Percentiles rank a stretch among this genome's conserved stretches.
Evolutionary conservation across 2,329 filamentous ascomycete genomes (phyloP).

Genomic region (Phaeoacremonium minimum): DNA sequence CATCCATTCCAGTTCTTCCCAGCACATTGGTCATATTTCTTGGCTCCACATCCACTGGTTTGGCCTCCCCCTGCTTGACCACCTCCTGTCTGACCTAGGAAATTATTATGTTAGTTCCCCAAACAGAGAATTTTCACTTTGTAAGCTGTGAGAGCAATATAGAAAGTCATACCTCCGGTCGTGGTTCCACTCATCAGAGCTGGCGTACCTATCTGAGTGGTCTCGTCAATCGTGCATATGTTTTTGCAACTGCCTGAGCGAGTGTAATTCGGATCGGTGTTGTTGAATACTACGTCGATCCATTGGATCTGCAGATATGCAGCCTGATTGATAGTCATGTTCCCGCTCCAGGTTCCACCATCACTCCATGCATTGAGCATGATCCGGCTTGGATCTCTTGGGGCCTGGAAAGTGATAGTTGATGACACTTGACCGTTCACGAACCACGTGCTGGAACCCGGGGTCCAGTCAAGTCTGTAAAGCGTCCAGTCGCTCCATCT

Average conservation of each 20-base stretch:
- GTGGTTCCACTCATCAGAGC: background rate
- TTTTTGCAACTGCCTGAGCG: background rate
- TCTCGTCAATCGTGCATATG: background rate
- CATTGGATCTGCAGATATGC: conserved; percentile 47
- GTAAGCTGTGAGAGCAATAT: background rate
- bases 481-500: conserved; percentile 44
- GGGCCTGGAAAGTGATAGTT: conserved; percentile 42
- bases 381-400: conserved; percentile 36
- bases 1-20: conserved; percentile 21
- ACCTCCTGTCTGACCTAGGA: background rate
- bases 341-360: conserved; percentile 44
- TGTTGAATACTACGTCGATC: conserved; percentile 36
- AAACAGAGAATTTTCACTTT: background rate
- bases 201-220: background rate
- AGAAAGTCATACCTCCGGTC: background rate
- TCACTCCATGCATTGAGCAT: conserved; percentile 50
- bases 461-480: conserved; percentile 48
- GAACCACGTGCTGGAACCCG: conserved; percentile 41
- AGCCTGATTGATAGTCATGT: conserved; percentile 32
- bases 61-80: too few relatives aligned
- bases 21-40: conserved; percentile 21
- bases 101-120: background rate
- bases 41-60: conserved; percentile 12
- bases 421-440: conserved; percentile 38
- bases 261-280: conserved; percentile 9